Base-by-base conservation (phyloP, 2,329 filamentous ascomycete species). In the Rasamsonia emersonii region DNA sequence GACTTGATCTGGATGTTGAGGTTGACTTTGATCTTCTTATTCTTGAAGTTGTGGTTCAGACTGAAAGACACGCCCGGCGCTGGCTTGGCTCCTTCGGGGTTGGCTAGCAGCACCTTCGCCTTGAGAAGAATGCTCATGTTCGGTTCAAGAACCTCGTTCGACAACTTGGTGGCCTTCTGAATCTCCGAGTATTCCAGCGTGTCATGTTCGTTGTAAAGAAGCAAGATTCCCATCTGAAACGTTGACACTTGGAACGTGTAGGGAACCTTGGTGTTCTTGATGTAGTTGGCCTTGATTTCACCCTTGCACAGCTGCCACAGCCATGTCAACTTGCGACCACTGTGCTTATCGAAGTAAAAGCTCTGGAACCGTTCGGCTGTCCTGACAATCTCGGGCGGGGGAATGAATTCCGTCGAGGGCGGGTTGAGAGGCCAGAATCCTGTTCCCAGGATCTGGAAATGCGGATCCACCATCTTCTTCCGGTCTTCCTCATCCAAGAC, bases 291-390 rank as follows among this genome's bases (percentile, higher is more conserved):
- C 59, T 88, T 89, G 39, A 98, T 75, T 59, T 98, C 91, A 35
- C 91, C 91, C 67, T 96, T 98, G 72, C 86, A 96, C 32, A 98
- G 68, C 56, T 96, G 86, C 91, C 91, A 98, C 35, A 98, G 62
- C 91, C 91, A 98, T 5, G 89, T 94, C 23, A 98, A 71, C 65
- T 96, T 98, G 39, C 91, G 83, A 20, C 91, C 91, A 46, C 82
- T 91, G 56, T 98, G 91, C 71, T 96, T 98, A 59, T 88, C 80
- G 62, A 84, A 86, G 69, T 98, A 98, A 59, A 93, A 98, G 18
- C 74, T 79, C 18, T 79, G 72, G 58, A 98, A 98, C 14, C 85
- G 80, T 50, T 96, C 86, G 43, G 89, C 86, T 13, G 93, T 91
- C 44, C 81, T 78, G 38, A 81, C 75, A 42, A 98, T 86, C 50